Evolutionary conservation across 2,329 filamentous ascomycete species (phyloP).

Genomic region (Lasiodiplodia citricola): DNA sequence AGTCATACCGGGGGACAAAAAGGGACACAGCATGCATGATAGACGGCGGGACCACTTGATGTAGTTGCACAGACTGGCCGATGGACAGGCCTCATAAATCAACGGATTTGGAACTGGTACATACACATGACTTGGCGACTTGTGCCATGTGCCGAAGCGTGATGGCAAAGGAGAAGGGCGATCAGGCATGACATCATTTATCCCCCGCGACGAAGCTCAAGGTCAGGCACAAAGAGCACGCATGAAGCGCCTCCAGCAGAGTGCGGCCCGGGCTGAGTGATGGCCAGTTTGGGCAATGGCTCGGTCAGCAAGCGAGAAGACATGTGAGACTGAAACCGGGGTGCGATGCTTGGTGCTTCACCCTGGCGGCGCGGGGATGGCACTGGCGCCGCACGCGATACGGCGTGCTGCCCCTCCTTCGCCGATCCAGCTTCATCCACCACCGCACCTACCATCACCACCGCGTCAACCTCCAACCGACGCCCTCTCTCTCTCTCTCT

Average conservation of each 20-base stretch:
- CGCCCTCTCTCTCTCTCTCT: not conserved
- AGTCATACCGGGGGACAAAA: constrained; percentile 10
- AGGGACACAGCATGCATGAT: constrained; percentile 18
- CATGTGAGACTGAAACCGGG: constrained; percentile 23
- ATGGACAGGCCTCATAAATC: not conserved
- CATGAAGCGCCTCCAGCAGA: not conserved
- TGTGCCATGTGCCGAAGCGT: not conserved
- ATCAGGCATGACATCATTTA: constrained; percentile 8
- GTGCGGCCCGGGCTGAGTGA: not conserved
- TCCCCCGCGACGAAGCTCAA: not conserved
- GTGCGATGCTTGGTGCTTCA: constrained; percentile 21
- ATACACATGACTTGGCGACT: not conserved
- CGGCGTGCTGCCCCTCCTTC: constrained; percentile 20
- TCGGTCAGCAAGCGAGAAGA: not conserved
- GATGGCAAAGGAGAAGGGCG: not conserved
- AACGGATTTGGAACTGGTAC: not conserved
- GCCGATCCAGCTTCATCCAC: constrained; percentile 17
- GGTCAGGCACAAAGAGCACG: not conserved
- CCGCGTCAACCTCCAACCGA: not conserved
- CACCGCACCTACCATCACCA: constrained; percentile 19
- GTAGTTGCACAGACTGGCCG: constrained; percentile 9
- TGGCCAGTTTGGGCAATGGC: not conserved
- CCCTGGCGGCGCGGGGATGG: constrained; percentile 17
- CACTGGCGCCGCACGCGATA: constrained; percentile 8
- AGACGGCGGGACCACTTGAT: constrained; percentile 13